Conservation (phyloP, 2,329 filamentous ascomycete genomes). For the Diaporthe ilicicola region DNA sequence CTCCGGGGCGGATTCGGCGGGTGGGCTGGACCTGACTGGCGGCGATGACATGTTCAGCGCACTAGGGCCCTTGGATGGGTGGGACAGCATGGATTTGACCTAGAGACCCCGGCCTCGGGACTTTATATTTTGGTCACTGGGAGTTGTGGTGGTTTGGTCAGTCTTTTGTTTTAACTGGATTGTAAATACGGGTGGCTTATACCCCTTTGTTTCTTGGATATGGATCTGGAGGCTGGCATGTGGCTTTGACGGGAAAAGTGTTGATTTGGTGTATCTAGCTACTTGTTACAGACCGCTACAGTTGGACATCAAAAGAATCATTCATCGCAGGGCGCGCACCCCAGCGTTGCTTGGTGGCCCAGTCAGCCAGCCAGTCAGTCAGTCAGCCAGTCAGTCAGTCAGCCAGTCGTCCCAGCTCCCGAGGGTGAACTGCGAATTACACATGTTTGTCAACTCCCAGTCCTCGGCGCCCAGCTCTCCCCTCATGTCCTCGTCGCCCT, state of each 20-base stretch:
- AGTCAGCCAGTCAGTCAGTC: conserved; percentile 24
- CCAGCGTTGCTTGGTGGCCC: background rate
- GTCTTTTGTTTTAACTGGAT: background rate
- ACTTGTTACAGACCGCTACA: background rate
- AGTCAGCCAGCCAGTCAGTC: background rate
- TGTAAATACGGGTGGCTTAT: background rate
- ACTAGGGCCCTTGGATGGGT: conserved; percentile 43
- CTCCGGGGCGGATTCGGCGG: conserved; percentile 45
- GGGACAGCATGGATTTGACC: conserved; percentile 42
- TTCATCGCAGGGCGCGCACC: background rate
- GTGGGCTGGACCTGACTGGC: conserved; percentile 47
- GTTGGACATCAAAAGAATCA: conserved; percentile 3
- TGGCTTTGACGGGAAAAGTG: background rate
- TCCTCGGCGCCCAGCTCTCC: conserved; percentile 63
- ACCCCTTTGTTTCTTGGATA: background rate
- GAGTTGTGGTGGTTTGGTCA: background rate
- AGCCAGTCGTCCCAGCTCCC: conserved; percentile 47
- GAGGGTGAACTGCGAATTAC: conserved; percentile 67
- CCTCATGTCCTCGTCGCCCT: conserved; percentile 52
- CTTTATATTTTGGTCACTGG: background rate
- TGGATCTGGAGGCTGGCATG: background rate
- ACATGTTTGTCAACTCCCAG: conserved; percentile 75
- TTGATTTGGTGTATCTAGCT: background rate
- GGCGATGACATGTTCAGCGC: conserved; percentile 56
- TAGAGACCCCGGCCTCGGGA: background rate